Evolutionary conservation across 805 yeast genomes (phyloP).

Genomic region (Hanseniaspora lachancei): DNA sequence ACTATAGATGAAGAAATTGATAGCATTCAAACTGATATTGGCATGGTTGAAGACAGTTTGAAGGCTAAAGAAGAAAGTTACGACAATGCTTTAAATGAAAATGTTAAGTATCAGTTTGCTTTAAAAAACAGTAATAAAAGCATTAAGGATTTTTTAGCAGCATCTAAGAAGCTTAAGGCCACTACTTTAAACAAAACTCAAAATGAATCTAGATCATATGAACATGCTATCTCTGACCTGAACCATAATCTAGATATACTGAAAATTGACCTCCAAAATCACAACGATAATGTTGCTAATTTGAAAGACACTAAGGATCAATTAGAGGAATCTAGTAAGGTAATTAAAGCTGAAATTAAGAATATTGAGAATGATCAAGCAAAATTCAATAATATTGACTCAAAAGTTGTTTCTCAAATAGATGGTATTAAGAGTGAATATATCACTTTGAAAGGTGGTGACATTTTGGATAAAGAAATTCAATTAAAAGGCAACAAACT

Average conservation of each 20-base stretch:
- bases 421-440: neutral
- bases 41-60: neutral
- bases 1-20: slow-evolving; percentile 19
- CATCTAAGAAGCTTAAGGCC: neutral
- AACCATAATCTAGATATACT: neutral
- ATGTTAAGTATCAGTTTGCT: neutral
- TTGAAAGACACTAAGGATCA: neutral
- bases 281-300: neutral
- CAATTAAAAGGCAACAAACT: neutral
- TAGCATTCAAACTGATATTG: slow-evolving; percentile 1
- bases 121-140: neutral
- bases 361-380: neutral
- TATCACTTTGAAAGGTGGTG: neutral
- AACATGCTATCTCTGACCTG: neutral
- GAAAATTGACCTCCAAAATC: slow-evolving; percentile 1
- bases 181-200: neutral
- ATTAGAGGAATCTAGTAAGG: neutral
- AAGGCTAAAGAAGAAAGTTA: neutral
- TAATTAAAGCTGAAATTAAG: neutral
- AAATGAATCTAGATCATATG: neutral
- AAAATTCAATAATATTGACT: neutral
- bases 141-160: neutral
- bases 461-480: slow-evolving; percentile 1
- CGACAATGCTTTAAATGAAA: neutral
- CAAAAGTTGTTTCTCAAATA: slow-evolving; percentile 1